Conservation (phyloP, 768 basidiomycete species). For the Podaxis sp. region DNA sequence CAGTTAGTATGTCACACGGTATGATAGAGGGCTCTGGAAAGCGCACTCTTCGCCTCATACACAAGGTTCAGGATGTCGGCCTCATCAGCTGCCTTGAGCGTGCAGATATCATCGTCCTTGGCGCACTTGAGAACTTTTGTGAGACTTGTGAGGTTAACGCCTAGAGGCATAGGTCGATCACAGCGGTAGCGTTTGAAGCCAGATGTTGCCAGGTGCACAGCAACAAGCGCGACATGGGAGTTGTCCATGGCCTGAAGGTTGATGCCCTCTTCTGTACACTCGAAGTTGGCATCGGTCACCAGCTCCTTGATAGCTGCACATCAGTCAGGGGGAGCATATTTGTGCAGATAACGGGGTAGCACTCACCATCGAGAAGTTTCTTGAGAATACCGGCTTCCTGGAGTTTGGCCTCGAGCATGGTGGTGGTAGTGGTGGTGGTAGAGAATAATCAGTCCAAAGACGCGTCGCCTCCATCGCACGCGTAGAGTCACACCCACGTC, state of each 20-base stretch:
- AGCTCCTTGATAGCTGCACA: constrained; percentile 93
- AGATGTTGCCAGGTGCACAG: constrained; percentile 74
- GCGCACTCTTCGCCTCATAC: constrained; percentile 88
- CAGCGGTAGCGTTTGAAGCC: constrained; percentile 91
- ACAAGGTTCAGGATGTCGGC: constrained; percentile 85
- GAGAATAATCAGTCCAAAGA: not conserved
- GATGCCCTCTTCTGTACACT: constrained; percentile 95
- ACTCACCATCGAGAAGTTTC: constrained; percentile 84
- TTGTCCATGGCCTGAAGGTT: constrained; percentile 99
- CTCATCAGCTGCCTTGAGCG: constrained; percentile 88
- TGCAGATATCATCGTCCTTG: constrained; percentile 92
- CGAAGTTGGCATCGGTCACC: constrained; percentile 96
- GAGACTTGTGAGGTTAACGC: constrained; percentile 82
- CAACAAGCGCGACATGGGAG: constrained; percentile 96
- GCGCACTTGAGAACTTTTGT: constrained; percentile 97
- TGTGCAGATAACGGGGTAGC: not conserved
- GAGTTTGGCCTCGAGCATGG: constrained; percentile 91
- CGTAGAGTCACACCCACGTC: constrained; percentile 11
- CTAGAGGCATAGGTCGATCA: constrained; percentile 91
- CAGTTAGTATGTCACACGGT: constrained; percentile 8
- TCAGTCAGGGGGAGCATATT: constrained; percentile 2
- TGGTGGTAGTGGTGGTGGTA: constrained; percentile 30
- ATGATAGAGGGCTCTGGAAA: not conserved
- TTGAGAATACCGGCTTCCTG: constrained; percentile 87
- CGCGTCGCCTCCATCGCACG: constrained; percentile 4